Evolutionary conservation across 2,329 filamentous ascomycete species (phyloP).

Genomic region (Xylariaceae sp.): DNA sequence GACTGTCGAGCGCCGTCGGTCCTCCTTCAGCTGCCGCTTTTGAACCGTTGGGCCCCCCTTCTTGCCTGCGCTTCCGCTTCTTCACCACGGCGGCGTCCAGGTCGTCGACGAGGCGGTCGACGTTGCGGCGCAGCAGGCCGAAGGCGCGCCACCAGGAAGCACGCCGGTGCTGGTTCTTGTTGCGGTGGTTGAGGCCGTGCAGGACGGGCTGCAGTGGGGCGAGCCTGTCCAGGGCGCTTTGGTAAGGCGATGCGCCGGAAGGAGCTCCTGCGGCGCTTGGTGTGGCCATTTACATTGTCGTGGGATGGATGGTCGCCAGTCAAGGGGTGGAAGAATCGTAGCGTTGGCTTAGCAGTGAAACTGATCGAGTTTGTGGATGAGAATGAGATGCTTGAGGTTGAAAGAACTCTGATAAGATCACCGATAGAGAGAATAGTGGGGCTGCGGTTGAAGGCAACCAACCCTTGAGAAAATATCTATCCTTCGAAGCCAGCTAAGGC

Average conservation of each 20-base stretch:
- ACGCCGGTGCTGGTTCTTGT: constrained; percentile 84
- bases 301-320: too few species aligned
- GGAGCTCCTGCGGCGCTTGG: not conserved
- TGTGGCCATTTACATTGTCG: constrained; percentile 1
- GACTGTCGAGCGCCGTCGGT: constrained; percentile 11
- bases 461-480: too few species aligned
- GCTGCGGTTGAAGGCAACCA: too few species aligned
- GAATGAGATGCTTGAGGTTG: too few species aligned
- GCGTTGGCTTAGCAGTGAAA: too few species aligned
- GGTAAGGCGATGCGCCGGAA: constrained; percentile 6
- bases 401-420: too few species aligned
- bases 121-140: constrained; percentile 63
- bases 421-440: too few species aligned
- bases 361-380: too few species aligned
- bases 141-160: constrained; percentile 78
- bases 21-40: constrained; percentile 6
- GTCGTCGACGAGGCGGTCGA: constrained; percentile 47
- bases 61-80: constrained; percentile 35
- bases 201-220: constrained; percentile 47
- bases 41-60: not conserved
- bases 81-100: constrained; percentile 14
- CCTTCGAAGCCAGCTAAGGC: too few species aligned
- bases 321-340: too few species aligned
- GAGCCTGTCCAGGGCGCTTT: constrained; percentile 21
- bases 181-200: constrained; percentile 72